Percentiles rank a stretch among this genome's conserved stretches.
Conservation (phyloP, 2,329 filamentous ascomycete genomes). For the Apiospora hydei region DNA sequence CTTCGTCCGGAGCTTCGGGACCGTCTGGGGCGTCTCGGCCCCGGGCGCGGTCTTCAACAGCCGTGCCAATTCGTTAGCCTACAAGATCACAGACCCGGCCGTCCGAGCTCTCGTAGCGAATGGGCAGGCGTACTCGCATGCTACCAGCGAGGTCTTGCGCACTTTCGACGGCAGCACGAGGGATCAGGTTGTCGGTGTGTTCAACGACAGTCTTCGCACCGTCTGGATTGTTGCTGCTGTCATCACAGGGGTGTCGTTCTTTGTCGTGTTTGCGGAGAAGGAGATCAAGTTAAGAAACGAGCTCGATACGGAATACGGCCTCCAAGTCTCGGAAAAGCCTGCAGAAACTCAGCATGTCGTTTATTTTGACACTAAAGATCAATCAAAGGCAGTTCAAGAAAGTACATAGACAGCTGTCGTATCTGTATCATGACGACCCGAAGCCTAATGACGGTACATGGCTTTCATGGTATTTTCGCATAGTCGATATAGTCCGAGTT, state of each 20-base stretch:
- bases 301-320: slow-evolving; percentile 48
- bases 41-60: slow-evolving; percentile 46
- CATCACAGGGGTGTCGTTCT: slow-evolving; percentile 42
- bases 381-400: too few relatives aligned
- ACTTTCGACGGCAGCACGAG: slow-evolving; percentile 29
- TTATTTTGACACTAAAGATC: too few relatives aligned
- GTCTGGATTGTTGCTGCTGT: slow-evolving; percentile 47
- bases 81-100: slow-evolving; percentile 19
- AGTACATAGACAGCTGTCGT: too few relatives aligned
- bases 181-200: slow-evolving; percentile 43
- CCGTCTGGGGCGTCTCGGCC: slow-evolving; percentile 50
- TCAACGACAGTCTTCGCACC: slow-evolving; percentile 42
- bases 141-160: slow-evolving; percentile 31
- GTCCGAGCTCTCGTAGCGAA: slow-evolving; percentile 27
- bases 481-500: too few relatives aligned
- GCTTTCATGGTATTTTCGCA: too few relatives aligned
- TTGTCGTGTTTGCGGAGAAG: slow-evolving; percentile 44
- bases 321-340: slow-evolving; percentile 36
- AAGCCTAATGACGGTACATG: too few relatives aligned
- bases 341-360: too few relatives aligned
- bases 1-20: slow-evolving; percentile 50
- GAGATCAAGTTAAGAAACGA: slow-evolving; percentile 46
- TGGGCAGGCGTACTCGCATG: slow-evolving; percentile 34
- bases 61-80: slow-evolving; percentile 24
- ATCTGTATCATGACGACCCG: too few relatives aligned